Evolutionary conservation across 352 stramenopile species (phyloP), one percentile per base, ranked within the genome.

Genomic region (Globisporangium apiculatum): DNA sequence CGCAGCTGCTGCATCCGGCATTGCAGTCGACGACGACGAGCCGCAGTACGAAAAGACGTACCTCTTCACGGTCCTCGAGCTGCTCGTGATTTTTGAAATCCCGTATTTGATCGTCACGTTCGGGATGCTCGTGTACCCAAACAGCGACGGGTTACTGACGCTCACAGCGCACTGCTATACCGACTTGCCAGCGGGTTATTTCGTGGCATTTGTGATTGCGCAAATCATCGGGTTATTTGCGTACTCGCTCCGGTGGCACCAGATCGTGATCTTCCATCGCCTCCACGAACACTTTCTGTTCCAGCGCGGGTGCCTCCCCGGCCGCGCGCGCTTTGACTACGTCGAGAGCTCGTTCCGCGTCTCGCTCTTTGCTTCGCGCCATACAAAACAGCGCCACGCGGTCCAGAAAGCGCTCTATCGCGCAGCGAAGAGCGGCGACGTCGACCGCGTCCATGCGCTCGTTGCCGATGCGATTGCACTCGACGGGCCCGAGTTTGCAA

Each of bases 221-320:
- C 59, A 86, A 46, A 42, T 71, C 18, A 55, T 91, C n/a, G 76
- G 75, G 3, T 55, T 87, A 10, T 51, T 79, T 18, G 70, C 75
- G 4, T 93, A 89, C 53, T 52, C 75, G 15, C 66, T 90, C 17
- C 73, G 83, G 1, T 93, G 80, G 80, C 74, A 84, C 40, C 83
- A 93, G 57, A 89, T 93, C 57, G 66, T 86, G 18, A 66, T 93
- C 35, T 93, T 93, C 57, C 82, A 93, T 45, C 69, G 75, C 42
- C 63, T 93, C 63, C 83, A 90, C 56, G 79, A 89, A 50, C 80
- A 91, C 41, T 84, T 90, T 52, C 65, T 91, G 15, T 90, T 78
- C 49, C 83, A 93, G 58, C 67, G 75, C 5, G 80, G 80, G 37
- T 85, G 73, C 55, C 58, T 85, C 0, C 78, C 78, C 5, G 78